Evolutionary conservation across 75 land plant genomes (phyloP).

Genomic region (Pinus tabuliformis): DNA sequence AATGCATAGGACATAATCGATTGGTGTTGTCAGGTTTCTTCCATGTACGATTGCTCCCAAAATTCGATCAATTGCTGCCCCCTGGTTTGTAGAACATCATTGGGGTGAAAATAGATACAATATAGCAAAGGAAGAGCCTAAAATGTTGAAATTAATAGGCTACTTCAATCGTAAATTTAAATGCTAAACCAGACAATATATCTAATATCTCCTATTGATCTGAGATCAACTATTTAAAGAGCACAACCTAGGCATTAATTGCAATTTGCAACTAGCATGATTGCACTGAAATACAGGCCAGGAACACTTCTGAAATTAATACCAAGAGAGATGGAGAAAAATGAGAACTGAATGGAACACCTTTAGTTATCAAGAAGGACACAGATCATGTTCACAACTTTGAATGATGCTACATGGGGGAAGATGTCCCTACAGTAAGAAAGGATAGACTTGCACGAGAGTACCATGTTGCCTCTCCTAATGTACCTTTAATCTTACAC

Average conservation of each 20-base stretch:
- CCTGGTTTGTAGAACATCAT: slow-evolving; percentile 19
- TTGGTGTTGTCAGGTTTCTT: slow-evolving; percentile 24
- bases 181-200: not conserved
- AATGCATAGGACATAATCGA: slow-evolving; percentile 43
- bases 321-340: too few relatives aligned
- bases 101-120: not conserved
- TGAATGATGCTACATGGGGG: too few relatives aligned
- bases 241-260: not conserved
- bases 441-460: too few relatives aligned
- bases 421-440: too few relatives aligned
- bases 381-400: too few relatives aligned
- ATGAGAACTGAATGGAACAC: too few relatives aligned
- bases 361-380: too few relatives aligned
- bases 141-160: not conserved
- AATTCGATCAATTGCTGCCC: slow-evolving; percentile 56
- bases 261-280: not conserved
- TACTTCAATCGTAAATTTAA: not conserved
- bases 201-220: not conserved
- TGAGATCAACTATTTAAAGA: not conserved
- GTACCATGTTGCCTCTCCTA: too few relatives aligned
- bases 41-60: slow-evolving; percentile 37
- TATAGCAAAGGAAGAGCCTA: not conserved
- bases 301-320: not conserved
- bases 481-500: too few relatives aligned
- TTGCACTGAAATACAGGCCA: not conserved